These are phyloP conservation scores for Oenanthe sinensis DNA, from an alignment of 129 eudicot genomes.

Conservation along the genomic window DNA sequence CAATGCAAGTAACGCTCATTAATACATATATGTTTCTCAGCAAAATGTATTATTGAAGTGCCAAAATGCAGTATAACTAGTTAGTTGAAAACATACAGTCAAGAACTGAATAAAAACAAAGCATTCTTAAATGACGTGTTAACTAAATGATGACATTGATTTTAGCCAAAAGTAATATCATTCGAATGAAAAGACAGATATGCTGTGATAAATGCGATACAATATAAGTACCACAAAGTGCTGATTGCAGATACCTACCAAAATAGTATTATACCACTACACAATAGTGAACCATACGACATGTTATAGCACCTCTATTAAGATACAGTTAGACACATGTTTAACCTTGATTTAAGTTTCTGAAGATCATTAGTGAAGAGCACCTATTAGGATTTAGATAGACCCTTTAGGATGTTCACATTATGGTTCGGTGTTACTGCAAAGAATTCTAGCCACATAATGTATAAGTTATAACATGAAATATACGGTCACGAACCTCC, in stretches of 20 bases:
- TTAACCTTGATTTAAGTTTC: background rate
- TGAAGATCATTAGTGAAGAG: background rate
- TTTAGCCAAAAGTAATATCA: background rate
- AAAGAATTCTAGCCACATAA: background rate
- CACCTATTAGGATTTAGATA: background rate
- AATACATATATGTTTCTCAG: background rate
- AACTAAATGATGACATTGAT: background rate
- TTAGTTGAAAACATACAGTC: background rate
- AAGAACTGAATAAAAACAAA: background rate
- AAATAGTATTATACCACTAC: background rate
- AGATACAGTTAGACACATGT: background rate
- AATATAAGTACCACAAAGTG: background rate
- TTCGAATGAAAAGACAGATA: too few species aligned
- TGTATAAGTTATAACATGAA: constrained; percentile 4
- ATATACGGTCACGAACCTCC: constrained; percentile 59
- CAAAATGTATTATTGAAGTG: background rate
- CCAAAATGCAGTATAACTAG: background rate
- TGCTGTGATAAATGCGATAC: background rate
- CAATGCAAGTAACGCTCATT: background rate
- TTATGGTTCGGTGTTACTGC: background rate
- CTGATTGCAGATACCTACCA: background rate
- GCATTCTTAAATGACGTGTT: background rate
- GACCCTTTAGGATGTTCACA: background rate
- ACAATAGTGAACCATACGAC: background rate
- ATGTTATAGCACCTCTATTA: background rate